Evolutionary conservation across 139 green algal species (phyloP), one percentile per base, ranked within the genome.

Genomic region (Chlamydomonas asymmetrica): DNA sequence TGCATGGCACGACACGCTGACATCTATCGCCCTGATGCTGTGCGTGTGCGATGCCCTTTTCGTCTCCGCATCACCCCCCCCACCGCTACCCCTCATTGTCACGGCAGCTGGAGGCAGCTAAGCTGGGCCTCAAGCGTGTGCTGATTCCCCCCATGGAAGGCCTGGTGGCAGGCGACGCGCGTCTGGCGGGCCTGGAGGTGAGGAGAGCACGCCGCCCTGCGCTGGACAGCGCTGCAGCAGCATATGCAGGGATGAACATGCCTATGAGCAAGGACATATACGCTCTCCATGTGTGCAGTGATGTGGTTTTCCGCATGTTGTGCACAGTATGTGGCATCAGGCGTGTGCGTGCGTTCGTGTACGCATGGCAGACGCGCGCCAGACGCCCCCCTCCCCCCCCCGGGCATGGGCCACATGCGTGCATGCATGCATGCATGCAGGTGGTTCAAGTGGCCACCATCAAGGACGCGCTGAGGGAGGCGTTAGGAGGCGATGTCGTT

Each of bases 71-170:
- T 29, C 54, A 22, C 32, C 60, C 10, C 31, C 60, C 32, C 32
- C 34, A 5, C 34, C 8, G 35, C 13, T 25, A 57, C 35, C 7
- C 37, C 43, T 27, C 31, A 4, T 6, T 38, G 9, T 3, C 75
- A 82, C 69, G 80, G 0, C 6, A 82, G 40, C 23, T 43, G 32
- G 75, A 82, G 40, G 65, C 77, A 10, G 71, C 74, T 38, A 66
- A 76, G 45, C 59, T 82, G 37, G 80, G 80, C 7, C 54, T 82
- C 39, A 71, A 43, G 40, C n/a, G 62, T 0, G 38, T 68, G 5
- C n/a, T 85, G 37, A 62, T 85, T 8, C 80, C 80, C 23, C 71
- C 35, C 18, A 41, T 31, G 65, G 65, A 5, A 1, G n/a, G 7
- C 31, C 13, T 25, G 65, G 65, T 16, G 23, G 29, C 9, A 48